Evolutionary conservation across 257 asterid genomes (phyloP).

Genomic region (Solanum tarapatanum): DNA sequence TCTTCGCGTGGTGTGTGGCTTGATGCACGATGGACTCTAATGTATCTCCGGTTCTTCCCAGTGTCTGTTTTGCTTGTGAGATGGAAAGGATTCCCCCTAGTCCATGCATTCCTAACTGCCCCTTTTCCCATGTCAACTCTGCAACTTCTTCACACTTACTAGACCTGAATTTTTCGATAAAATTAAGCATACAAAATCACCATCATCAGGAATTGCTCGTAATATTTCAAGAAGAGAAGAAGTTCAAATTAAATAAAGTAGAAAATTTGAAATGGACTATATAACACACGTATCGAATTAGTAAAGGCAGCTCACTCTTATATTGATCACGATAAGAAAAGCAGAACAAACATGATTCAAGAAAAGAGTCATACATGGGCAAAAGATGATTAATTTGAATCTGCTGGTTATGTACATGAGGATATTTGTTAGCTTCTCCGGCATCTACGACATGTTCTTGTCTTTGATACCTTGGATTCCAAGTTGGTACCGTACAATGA

Average conservation of each 20-base stretch:
- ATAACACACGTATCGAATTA: background rate
- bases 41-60: conserved; percentile 21
- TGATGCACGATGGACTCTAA: conserved; percentile 55
- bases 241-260: background rate
- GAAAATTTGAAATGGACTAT: background rate
- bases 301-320: background rate
- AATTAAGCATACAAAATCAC: background rate
- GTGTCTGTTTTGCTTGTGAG: conserved; percentile 10
- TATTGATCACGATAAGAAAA: background rate
- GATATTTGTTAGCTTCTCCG: conserved; percentile 20
- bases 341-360: background rate
- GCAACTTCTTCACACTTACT: conserved; percentile 17
- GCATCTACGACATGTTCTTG: conserved; percentile 24
- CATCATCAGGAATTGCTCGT: background rate
- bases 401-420: conserved; percentile 36
- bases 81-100: background rate
- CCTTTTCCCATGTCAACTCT: conserved; percentile 60
- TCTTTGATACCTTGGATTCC: conserved; percentile 38
- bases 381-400: conserved; percentile 17
- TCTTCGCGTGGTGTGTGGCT: conserved; percentile 16
- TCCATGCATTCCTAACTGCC: conserved; percentile 33
- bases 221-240: background rate
- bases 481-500: conserved; percentile 31
- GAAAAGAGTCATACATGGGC: conserved; percentile 22
- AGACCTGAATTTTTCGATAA: conserved; percentile 24